Percentiles rank a stretch among this genome's conserved stretches.
Evolutionary conservation across 2,329 filamentous ascomycete genomes (phyloP).

Genomic region (Ophiostoma ips): DNA sequence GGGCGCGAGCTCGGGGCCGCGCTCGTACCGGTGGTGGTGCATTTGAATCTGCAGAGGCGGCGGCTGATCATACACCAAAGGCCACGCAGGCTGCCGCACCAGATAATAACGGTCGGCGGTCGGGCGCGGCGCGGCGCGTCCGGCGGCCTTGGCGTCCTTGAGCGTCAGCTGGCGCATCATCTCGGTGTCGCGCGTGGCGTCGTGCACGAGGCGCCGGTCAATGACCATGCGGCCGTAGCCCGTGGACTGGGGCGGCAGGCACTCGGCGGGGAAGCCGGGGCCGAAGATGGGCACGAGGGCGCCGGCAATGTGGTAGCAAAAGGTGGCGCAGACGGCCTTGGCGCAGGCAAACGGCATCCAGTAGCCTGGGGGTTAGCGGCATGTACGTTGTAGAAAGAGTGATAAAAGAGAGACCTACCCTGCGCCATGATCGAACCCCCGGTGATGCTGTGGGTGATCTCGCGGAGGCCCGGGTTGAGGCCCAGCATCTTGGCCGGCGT

Average conservation of each 20-base stretch:
- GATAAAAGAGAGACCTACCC: slow-evolving; percentile 37
- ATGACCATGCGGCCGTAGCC: slow-evolving; percentile 56
- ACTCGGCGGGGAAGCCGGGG: slow-evolving; percentile 59
- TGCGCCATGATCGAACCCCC: slow-evolving; percentile 82
- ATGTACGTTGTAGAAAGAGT: not conserved
- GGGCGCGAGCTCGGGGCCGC: not conserved
- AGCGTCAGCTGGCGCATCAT: slow-evolving; percentile 24
- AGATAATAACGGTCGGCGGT: no score
- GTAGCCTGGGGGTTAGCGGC: slow-evolving; percentile 51
- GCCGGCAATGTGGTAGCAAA: slow-evolving; percentile 72
- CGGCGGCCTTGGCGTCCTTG: not conserved
- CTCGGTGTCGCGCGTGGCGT: slow-evolving; percentile 35
- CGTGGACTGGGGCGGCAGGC: slow-evolving; percentile 49
- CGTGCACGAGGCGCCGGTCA: slow-evolving; percentile 36
- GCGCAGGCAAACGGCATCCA: slow-evolving; percentile 92
- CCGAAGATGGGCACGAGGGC: slow-evolving; percentile 88
- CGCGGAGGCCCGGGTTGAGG: slow-evolving; percentile 65
- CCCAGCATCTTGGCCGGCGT: slow-evolving; percentile 72
- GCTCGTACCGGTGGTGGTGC: not conserved
- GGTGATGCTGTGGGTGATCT: slow-evolving; percentile 91
- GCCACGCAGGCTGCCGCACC: no score
- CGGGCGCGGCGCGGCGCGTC: no score
- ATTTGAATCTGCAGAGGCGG: no score
- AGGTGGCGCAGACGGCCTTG: slow-evolving; percentile 73
- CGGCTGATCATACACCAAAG: no score